phyloP scores from a whole-genome alignment of 106 monocot species.

The Ottelia alismoides region DNA sequence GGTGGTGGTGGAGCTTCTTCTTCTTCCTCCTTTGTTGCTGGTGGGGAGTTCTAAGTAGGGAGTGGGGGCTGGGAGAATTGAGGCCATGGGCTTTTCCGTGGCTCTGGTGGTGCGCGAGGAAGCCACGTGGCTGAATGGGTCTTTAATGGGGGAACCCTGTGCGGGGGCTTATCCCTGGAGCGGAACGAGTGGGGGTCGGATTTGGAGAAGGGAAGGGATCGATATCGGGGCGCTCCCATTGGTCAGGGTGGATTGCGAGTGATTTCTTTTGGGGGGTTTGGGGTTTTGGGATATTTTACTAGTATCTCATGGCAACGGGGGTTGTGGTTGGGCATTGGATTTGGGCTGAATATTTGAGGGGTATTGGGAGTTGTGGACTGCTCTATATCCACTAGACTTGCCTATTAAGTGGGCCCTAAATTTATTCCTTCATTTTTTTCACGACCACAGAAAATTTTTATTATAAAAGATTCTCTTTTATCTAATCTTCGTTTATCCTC shows the following conservation, averaged over 20 bases:
- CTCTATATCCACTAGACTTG: no score
- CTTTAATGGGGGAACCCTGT: neutral
- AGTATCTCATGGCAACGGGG: no score
- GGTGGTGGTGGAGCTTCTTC: neutral
- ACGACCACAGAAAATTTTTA: no score
- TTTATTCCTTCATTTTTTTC: no score
- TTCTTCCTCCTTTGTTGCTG: neutral
- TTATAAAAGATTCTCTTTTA: no score
- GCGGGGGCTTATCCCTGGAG: neutral
- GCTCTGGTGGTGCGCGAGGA: slow-evolving; percentile 11
- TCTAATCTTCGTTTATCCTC: no score
- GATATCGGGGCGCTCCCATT: slow-evolving; percentile 27
- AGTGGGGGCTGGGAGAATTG: neutral
- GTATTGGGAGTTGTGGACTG: no score
- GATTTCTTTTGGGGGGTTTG: slow-evolving; percentile 2
- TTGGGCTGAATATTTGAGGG: no score
- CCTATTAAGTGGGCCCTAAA: no score
- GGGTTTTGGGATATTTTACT: no score
- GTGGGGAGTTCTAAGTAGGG: neutral
- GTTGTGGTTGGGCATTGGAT: no score
- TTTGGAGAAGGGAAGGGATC: neutral
- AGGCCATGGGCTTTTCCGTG: slow-evolving; percentile 4
- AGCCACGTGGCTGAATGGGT: slow-evolving; percentile 23
- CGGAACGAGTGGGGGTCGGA: slow-evolving; percentile 16
- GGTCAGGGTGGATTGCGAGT: slow-evolving; percentile 34